Base-by-base conservation (phyloP, 2,329 filamentous ascomycete species). In the Scolecobasidium constrictum region DNA sequence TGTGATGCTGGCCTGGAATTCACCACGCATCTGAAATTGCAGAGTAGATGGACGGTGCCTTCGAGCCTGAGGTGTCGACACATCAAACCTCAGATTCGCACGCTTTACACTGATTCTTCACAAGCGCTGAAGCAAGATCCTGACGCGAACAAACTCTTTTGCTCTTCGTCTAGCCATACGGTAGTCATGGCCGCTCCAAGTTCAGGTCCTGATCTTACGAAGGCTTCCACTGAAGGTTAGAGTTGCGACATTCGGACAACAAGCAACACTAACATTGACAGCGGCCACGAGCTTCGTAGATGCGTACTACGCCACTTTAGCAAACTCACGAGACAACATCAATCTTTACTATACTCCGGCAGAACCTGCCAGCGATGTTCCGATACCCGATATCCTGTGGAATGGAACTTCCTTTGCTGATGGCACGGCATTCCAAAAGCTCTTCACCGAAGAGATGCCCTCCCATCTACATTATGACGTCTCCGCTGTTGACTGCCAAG, bases 401-500 rank as follows among this genome's bases (percentile, higher is more conserved):
- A 94, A 94, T 64, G 86, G 87, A 52, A 78, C 78, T 38, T 62
- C 75, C 2, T 65, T 85, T 28, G 61, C 72, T 23, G 71, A 76
- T 44, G 80, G 79, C 0, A 64, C 67, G 40, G 77, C 78, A 35
- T 81, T 87, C 53, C 77, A 81, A 52, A 70, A 71, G 15, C 72
- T 86, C 20, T 83, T 87, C 50, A 71, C 78, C 45, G 72, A 72
- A 4, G 77, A 86, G 52, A 73, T 81, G 62, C 76, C 66, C 35
- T 62, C 50, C 51, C 62, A 65, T 64, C 63, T 79, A 13, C 63
- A 70, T 51, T 92, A 86, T 63, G 83, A 90, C 44, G 70, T 86
- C 43, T 79, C 86, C 55, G 78, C 77, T 12, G 77, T 81, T 52
- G 84, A 94, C 61, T 79, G 78, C 45, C 85, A 93, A 50, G 76